Conservation (phyloP, 371 early-diverging fungal species). For the Actinomucor elegans region DNA sequence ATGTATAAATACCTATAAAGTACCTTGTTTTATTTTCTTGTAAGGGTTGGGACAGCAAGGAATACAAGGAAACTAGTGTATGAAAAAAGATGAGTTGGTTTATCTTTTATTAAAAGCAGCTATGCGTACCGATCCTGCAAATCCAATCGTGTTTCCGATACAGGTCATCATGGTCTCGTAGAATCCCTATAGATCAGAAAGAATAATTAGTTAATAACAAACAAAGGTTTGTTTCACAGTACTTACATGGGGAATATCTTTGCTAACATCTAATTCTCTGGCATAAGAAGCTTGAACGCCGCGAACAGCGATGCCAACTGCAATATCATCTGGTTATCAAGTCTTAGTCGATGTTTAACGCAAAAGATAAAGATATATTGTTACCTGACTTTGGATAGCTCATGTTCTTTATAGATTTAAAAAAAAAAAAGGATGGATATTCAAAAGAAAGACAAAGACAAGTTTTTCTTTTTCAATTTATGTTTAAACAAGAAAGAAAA, state of each 20-base stretch:
- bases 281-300: conserved; percentile 39
- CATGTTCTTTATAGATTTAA: not conserved
- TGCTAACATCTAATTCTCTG: conserved; percentile 22
- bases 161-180: conserved; percentile 51
- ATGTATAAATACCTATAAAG: not conserved
- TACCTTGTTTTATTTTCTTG: conserved; percentile 63
- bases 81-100: too few species aligned
- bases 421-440: too few species aligned
- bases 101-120: too few species aligned
- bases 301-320: conserved; percentile 22
- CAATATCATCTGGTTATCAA: conserved; percentile 6
- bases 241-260: conserved; percentile 34
- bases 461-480: too few species aligned
- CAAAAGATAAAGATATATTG: not conserved
- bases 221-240: too few species aligned
- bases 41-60: conserved; percentile 81
- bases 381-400: conserved; percentile 12
- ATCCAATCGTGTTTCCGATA: conserved; percentile 43
- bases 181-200: conserved; percentile 25
- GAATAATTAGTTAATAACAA: not conserved
- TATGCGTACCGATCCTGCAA: conserved; percentile 46
- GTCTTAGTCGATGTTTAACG: not conserved
- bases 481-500: conserved; percentile 6
- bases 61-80: conserved; percentile 41
- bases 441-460: conserved; percentile 3